Percentiles rank a stretch among this genome's conserved stretches.
These are phyloP conservation scores for Aspergillus sp. DNA, from an alignment of 2,329 filamentous ascomycete species.

Conservation along the genomic window DNA sequence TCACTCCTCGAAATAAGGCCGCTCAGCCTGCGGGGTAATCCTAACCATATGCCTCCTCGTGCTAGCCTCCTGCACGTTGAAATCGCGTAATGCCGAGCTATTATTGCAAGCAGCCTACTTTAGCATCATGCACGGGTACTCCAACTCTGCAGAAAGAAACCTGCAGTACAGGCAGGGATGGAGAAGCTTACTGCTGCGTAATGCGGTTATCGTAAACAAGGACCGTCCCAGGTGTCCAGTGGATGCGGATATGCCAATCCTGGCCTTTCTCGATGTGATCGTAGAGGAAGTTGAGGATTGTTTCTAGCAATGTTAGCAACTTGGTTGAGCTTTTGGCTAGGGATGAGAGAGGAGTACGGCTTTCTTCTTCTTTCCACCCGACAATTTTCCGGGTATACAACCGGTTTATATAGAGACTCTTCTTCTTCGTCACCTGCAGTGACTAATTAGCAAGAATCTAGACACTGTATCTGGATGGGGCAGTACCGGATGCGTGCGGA, in stretches of 20 bases:
- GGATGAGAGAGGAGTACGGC: not conserved
- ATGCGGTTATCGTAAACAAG: not conserved
- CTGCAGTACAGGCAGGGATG: no score
- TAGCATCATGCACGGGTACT: not conserved
- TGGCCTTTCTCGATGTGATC: not conserved
- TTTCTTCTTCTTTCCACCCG: slow-evolving; percentile 1
- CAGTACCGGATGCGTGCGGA: slow-evolving; percentile 1
- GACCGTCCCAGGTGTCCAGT: not conserved
- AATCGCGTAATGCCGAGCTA: not conserved
- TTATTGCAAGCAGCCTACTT: not conserved
- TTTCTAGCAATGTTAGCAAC: not conserved
- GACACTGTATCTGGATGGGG: not conserved
- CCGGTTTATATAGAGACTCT: not conserved
- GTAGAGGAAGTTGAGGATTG: not conserved
- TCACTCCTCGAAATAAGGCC: not conserved
- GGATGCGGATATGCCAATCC: not conserved
- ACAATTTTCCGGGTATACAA: not conserved
- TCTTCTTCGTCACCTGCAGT: not conserved
- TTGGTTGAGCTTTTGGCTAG: no score
- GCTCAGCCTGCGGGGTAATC: not conserved
- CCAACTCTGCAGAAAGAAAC: not conserved
- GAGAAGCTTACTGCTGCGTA: not conserved
- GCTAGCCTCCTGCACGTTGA: not conserved
- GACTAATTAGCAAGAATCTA: not conserved
- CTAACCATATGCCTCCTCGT: slow-evolving; percentile 1